Evolutionary conservation across 228 moss, liverwort and hornwort species (phyloP).

Genomic region (Sphagnum magellanicum): DNA sequence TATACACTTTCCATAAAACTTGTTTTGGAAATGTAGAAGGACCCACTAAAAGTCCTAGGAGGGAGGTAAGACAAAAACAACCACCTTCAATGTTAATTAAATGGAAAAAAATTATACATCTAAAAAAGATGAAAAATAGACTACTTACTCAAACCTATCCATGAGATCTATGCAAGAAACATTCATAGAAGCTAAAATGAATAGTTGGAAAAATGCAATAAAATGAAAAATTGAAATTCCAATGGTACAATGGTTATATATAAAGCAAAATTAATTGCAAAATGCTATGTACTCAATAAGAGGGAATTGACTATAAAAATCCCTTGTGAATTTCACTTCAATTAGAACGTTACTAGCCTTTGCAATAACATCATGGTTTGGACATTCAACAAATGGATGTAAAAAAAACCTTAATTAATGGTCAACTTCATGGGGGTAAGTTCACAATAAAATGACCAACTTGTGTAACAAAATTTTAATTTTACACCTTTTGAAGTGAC

Average conservation of each 20-base stretch:
- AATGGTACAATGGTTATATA: background rate
- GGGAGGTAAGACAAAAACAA: background rate
- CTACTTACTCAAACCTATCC: background rate
- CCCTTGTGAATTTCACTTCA: background rate
- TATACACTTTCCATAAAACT: background rate
- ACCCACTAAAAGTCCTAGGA: background rate
- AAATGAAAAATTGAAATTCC: background rate
- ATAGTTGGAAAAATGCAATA: background rate
- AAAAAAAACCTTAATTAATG: conserved; percentile 4
- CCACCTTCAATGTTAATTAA: background rate
- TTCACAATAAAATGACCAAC: no score
- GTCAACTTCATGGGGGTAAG: background rate
- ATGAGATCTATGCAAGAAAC: conserved; percentile 3
- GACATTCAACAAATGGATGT: conserved; percentile 13
- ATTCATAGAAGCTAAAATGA: background rate
- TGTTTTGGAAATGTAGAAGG: no score
- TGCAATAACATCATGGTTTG: conserved; percentile 4
- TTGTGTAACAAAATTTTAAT: no score
- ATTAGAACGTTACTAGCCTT: conserved; percentile 1
- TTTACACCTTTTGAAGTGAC: no score
- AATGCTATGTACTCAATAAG: background rate
- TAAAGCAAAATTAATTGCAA: conserved; percentile 4
- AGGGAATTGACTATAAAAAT: conserved; percentile 1
- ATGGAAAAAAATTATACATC: background rate
- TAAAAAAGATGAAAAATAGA: background rate